These are phyloP conservation scores for Viola odorata DNA, from an alignment of 345 rosid genomes.

Conservation along the genomic window DNA sequence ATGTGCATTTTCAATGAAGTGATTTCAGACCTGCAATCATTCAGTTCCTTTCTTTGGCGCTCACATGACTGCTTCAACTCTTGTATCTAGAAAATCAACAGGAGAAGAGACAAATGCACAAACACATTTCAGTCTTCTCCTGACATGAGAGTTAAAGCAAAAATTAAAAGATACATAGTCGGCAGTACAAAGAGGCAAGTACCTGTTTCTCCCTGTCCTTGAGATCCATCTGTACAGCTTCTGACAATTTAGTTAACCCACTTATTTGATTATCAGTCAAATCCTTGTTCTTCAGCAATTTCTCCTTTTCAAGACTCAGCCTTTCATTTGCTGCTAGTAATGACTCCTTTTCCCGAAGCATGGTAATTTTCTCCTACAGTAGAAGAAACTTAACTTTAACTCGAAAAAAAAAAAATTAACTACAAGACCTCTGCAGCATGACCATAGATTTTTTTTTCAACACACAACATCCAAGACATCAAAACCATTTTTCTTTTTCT, in stretches of 20 bases:
- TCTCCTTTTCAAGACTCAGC: conserved; percentile 52
- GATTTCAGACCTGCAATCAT: conserved; percentile 88
- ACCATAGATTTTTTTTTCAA: no score
- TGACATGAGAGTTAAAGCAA: conserved; percentile 15
- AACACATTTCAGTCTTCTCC: neutral
- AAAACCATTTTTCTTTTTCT: no score
- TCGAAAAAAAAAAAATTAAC: no score
- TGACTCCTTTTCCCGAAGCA: conserved; percentile 70
- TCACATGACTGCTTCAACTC: conserved; percentile 64
- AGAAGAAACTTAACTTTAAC: neutral
- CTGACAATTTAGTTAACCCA: conserved; percentile 61
- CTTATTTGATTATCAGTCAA: conserved; percentile 60
- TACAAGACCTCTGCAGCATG: no score
- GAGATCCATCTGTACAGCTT: conserved; percentile 71
- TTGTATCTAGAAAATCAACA: conserved; percentile 49
- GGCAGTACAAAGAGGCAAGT: conserved; percentile 9
- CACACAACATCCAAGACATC: no score
- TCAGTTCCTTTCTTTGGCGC: conserved; percentile 70
- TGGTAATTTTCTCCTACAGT: conserved; percentile 84
- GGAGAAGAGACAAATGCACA: neutral
- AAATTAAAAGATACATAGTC: conserved; percentile 14
- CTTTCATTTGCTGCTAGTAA: conserved; percentile 51
- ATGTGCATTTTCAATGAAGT: conserved; percentile 88
- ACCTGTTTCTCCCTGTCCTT: conserved; percentile 87
- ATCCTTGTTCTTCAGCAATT: conserved; percentile 54